These are phyloP conservation scores for Penicillium crustosum DNA, from an alignment of 2,329 filamentous ascomycete species.

Conservation along the genomic window DNA sequence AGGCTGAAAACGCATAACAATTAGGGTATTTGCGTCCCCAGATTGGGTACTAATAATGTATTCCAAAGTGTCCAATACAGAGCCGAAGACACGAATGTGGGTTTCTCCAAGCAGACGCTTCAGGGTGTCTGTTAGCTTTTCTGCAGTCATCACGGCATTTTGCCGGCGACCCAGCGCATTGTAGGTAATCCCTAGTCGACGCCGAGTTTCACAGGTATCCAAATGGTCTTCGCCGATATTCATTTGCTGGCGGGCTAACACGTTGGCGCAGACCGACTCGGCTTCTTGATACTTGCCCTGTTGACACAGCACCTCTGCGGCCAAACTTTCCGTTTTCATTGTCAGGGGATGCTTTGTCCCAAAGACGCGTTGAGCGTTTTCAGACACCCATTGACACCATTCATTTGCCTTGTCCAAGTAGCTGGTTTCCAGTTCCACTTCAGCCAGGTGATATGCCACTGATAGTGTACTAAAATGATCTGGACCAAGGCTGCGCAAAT, in stretches of 20 bases:
- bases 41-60: conserved; percentile 25
- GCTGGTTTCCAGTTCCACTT: conserved; percentile 28
- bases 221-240: conserved; percentile 33
- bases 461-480: conserved; percentile 32
- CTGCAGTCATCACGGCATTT: conserved; percentile 25
- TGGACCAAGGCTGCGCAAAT: conserved; percentile 28
- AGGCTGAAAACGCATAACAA: conserved; percentile 12
- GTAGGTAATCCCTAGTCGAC: conserved; percentile 29
- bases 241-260: conserved; percentile 35
- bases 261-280: conserved; percentile 33
- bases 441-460: conserved; percentile 29
- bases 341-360: conserved; percentile 28
- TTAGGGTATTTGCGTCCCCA: conserved; percentile 1
- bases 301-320: conserved; percentile 28
- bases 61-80: conserved; percentile 25
- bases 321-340: conserved; percentile 32
- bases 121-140: conserved; percentile 24
- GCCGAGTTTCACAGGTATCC: conserved; percentile 32
- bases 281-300: conserved; percentile 30
- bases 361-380: conserved; percentile 28
- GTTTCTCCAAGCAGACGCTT: conserved; percentile 28
- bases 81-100: conserved; percentile 27
- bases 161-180: conserved; percentile 22
- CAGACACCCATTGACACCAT: conserved; percentile 34
- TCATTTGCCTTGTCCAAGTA: conserved; percentile 30